Conservation (phyloP, 495 filamentous ascomycete genomes). For the Podospora bellae-mahoneyi region DNA sequence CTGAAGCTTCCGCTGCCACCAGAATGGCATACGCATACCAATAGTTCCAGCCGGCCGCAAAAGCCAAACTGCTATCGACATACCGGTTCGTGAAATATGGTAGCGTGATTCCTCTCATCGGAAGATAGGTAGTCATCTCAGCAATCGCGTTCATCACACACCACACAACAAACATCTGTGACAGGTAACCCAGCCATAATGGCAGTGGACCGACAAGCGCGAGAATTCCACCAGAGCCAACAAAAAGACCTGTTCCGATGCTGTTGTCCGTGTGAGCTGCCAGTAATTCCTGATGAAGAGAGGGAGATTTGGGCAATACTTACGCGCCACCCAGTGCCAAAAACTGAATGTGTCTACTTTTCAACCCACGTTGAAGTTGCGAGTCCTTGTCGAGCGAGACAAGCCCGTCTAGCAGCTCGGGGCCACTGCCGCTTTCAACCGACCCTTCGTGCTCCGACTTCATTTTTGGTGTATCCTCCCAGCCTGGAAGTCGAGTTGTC, state of each 20-base stretch:
- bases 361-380: slow-evolving; percentile 57
- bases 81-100: slow-evolving; percentile 69
- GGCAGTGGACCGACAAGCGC: slow-evolving; percentile 47
- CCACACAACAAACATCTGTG: slow-evolving; percentile 44
- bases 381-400: slow-evolving; percentile 25
- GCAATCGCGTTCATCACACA: slow-evolving; percentile 47
- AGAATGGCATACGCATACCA: slow-evolving; percentile 52
- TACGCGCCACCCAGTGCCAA: slow-evolving; percentile 63
- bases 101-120: slow-evolving; percentile 54
- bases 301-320: slow-evolving; percentile 13
- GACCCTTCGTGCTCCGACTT: slow-evolving; percentile 6
- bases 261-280: slow-evolving; percentile 17
- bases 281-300: background rate
- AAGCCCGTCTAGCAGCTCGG: slow-evolving; percentile 22
- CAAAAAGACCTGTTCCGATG: slow-evolving; percentile 63
- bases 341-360: slow-evolving; percentile 68
- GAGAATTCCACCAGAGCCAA: slow-evolving; percentile 50
- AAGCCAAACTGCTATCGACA: slow-evolving; percentile 71
- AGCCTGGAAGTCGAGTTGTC: background rate
- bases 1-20: slow-evolving; percentile 48
- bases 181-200: slow-evolving; percentile 53
- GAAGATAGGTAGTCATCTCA: slow-evolving; percentile 60
- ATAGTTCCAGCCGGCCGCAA: slow-evolving; percentile 78
- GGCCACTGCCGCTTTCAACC: slow-evolving; percentile 16
- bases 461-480: background rate